phyloP scores from a whole-genome alignment of 2,329 filamentous ascomycete genomes.

The Scorias spongiosa region DNA sequence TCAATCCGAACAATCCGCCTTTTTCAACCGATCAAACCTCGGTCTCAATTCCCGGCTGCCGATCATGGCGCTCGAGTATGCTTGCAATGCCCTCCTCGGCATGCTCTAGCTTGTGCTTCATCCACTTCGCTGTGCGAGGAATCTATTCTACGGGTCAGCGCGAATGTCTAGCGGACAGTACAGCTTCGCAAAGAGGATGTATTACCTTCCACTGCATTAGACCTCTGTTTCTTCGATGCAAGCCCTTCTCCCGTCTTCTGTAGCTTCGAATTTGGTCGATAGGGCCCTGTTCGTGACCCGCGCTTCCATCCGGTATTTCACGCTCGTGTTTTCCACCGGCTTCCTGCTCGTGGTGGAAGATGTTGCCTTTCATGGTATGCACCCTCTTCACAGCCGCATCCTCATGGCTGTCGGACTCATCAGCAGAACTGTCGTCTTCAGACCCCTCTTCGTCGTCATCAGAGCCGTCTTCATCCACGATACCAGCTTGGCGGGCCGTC shows the following conservation, averaged over 20 bases:
- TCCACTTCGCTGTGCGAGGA: slow-evolving; percentile 39
- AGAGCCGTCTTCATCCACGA: slow-evolving; percentile 7
- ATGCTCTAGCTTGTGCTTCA: slow-evolving; percentile 43
- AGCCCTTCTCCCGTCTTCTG: slow-evolving; percentile 40
- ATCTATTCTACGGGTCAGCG: slow-evolving; percentile 22
- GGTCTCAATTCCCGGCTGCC: slow-evolving; percentile 48
- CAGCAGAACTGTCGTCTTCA: slow-evolving; percentile 6
- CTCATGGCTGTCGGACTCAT: slow-evolving; percentile 4
- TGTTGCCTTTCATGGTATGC: background rate
- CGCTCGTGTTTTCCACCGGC: slow-evolving; percentile 10
- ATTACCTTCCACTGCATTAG: slow-evolving; percentile 55
- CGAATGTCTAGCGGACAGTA: background rate
- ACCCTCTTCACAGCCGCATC: slow-evolving; percentile 1
- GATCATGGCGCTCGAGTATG: slow-evolving; percentile 43
- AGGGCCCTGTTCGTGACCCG: slow-evolving; percentile 8
- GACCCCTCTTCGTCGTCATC: slow-evolving; percentile 3
- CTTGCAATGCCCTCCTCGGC: slow-evolving; percentile 30
- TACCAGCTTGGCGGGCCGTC: slow-evolving; percentile 15
- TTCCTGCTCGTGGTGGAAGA: slow-evolving; percentile 1
- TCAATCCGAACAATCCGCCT: background rate
- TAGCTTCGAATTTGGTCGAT: slow-evolving; percentile 41
- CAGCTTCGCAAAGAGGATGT: background rate
- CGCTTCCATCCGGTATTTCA: slow-evolving; percentile 23
- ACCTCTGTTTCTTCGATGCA: slow-evolving; percentile 52
- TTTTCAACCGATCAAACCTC: slow-evolving; percentile 38